phyloP scores from a whole-genome alignment of 345 rosid species.

The Dovyalis caffra region DNA sequence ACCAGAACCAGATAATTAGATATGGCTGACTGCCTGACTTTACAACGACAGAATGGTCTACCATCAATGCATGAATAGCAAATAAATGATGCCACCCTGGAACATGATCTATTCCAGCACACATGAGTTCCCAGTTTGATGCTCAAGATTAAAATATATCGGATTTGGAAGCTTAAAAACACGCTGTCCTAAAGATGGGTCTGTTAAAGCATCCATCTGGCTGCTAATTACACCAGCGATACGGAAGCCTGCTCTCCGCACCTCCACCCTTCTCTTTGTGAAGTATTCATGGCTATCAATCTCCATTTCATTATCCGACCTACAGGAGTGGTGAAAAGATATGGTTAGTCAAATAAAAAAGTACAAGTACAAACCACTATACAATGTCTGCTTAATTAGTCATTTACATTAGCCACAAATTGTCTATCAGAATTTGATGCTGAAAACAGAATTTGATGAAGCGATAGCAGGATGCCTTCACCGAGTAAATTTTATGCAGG shows the following conservation, averaged over 20 bases:
- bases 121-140: conserved; percentile 19
- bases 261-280: conserved; percentile 27
- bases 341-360: not conserved
- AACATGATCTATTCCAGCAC: conserved; percentile 9
- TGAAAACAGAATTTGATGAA: too few species aligned
- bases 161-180: conserved; percentile 76
- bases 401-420: too few species aligned
- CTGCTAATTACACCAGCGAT: conserved; percentile 54
- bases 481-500: not conserved
- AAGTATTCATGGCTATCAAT: conserved; percentile 40
- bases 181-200: conserved; percentile 36
- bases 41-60: not conserved
- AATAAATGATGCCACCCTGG: not conserved
- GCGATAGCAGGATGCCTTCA: too few species aligned
- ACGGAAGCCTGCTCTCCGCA: conserved; percentile 39
- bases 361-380: too few species aligned
- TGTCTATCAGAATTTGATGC: too few species aligned
- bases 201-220: conserved; percentile 66
- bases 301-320: conserved; percentile 46
- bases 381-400: too few species aligned
- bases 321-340: conserved; percentile 20
- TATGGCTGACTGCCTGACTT: not conserved
- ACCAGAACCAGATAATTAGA: not conserved
- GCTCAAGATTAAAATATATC: conserved; percentile 24
- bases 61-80: not conserved